phyloP scores from a whole-genome alignment of 2,329 filamentous ascomycete species.

The Decorospora gaudefroyi region DNA sequence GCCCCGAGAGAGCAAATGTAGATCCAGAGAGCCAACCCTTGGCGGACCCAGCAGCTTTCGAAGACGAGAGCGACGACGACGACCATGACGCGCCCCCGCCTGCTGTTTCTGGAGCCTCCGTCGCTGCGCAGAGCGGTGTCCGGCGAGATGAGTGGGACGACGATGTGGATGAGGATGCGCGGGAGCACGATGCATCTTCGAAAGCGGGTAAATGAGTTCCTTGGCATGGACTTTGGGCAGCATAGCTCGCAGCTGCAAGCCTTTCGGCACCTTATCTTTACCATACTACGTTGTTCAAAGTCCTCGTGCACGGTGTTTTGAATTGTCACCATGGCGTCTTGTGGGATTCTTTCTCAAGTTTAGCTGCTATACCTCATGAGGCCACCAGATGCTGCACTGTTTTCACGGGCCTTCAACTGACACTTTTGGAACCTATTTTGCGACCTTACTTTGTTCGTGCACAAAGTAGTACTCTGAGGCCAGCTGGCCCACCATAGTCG shows the following conservation, averaged over 20 bases:
- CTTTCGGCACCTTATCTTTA: too few species aligned
- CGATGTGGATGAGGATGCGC: slow-evolving; percentile 44
- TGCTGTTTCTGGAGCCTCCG: slow-evolving; percentile 14
- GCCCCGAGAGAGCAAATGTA: slow-evolving; percentile 16
- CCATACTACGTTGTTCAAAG: neutral
- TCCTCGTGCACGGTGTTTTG: too few species aligned
- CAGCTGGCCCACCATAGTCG: too few species aligned
- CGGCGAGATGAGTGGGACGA: slow-evolving; percentile 49
- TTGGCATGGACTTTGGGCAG: neutral
- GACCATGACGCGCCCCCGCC: slow-evolving; percentile 48
- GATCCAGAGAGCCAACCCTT: slow-evolving; percentile 47
- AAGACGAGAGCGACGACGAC: slow-evolving; percentile 52
- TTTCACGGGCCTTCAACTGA: too few species aligned
- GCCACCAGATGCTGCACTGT: too few species aligned
- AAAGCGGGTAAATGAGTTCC: slow-evolving; percentile 15
- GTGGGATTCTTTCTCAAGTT: too few species aligned
- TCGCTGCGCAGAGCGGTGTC: slow-evolving; percentile 37
- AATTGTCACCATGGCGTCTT: too few species aligned
- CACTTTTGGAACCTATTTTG: too few species aligned
- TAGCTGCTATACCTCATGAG: too few species aligned
- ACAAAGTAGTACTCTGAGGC: too few species aligned
- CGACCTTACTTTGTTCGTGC: too few species aligned
- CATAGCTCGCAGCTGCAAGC: too few species aligned
- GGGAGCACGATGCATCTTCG: slow-evolving; percentile 31
- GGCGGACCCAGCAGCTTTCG: slow-evolving; percentile 54